Percentiles rank a stretch among this genome's conserved stretches.
Evolutionary conservation across 2,329 filamentous ascomycete genomes (phyloP).

Genomic region (Colletotrichum falcatum): DNA sequence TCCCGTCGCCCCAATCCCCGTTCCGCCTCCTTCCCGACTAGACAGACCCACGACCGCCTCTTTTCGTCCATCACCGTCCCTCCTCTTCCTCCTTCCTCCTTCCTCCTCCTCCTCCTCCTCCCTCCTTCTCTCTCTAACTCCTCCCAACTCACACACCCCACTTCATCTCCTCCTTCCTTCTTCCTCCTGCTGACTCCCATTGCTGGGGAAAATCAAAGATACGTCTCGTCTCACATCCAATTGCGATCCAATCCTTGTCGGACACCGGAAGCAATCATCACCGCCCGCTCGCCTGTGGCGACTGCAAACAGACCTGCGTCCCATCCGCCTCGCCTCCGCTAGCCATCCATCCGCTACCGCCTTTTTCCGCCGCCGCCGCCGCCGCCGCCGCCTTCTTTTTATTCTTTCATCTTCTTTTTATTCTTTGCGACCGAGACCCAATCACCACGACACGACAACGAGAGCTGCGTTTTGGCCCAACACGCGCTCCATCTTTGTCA

Average conservation of each 20-base stretch:
- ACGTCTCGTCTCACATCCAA: background rate
- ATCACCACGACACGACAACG: constrained; percentile 2
- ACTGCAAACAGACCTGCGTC: constrained; percentile 13
- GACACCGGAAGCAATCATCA: background rate
- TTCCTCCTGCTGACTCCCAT: background rate
- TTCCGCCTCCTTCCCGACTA: constrained; percentile 14
- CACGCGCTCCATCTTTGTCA: background rate
- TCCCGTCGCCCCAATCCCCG: constrained; percentile 23
- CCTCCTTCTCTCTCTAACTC: background rate
- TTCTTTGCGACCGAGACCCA: constrained; percentile 13
- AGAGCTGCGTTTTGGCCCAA: background rate
- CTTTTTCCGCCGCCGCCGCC: background rate
- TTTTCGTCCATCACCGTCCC: constrained; percentile 20
- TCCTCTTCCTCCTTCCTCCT: background rate
- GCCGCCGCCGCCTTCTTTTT: too few species aligned
- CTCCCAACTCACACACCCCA: background rate
- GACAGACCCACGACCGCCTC: constrained; percentile 33
- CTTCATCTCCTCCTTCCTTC: background rate
- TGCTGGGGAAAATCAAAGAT: background rate
- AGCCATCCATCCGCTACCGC: constrained; percentile 8
- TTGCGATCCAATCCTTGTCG: background rate
- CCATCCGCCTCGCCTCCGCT: constrained; percentile 16
- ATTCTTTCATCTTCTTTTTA: too few species aligned
- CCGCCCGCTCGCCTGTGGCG: background rate
- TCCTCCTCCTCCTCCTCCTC: background rate